phyloP scores from a whole-genome alignment of 768 basidiomycete genomes.

The Baorangia bicolor region DNA sequence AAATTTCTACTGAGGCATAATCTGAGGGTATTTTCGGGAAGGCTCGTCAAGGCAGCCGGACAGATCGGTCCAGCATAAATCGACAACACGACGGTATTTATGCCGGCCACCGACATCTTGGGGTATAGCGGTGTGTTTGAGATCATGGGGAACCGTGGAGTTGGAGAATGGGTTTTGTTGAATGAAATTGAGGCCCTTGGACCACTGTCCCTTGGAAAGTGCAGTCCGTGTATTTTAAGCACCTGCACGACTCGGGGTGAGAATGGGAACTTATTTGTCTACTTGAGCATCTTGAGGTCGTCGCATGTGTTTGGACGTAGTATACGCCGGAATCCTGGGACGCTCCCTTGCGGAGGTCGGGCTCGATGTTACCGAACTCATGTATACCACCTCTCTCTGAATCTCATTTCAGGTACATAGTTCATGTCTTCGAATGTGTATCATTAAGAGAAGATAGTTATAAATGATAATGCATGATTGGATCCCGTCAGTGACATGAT shows the following conservation, averaged over 20 bases:
- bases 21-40: neutral
- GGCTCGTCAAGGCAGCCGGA: neutral
- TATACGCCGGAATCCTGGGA: no score
- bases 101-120: neutral
- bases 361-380: neutral
- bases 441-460: slow-evolving; percentile 27
- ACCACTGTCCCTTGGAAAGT: neutral
- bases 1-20: neutral
- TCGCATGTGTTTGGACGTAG: neutral
- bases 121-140: neutral
- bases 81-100: neutral
- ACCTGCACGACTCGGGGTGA: no score
- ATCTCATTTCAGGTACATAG: neutral
- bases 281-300: no score
- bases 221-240: no score
- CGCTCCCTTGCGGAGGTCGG: neutral
- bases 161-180: neutral
- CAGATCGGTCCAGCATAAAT: neutral
- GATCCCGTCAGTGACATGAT: slow-evolving; percentile 21
- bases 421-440: slow-evolving; percentile 14
- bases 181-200: neutral
- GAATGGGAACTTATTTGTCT: no score
- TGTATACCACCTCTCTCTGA: neutral
- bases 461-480: slow-evolving; percentile 32
- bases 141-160: neutral